A percentile compares a stretch with the other conserved stretches of the same genome.
phyloP scores from a whole-genome alignment of 2,329 filamentous ascomycete genomes.

The Cadophora sp. region DNA sequence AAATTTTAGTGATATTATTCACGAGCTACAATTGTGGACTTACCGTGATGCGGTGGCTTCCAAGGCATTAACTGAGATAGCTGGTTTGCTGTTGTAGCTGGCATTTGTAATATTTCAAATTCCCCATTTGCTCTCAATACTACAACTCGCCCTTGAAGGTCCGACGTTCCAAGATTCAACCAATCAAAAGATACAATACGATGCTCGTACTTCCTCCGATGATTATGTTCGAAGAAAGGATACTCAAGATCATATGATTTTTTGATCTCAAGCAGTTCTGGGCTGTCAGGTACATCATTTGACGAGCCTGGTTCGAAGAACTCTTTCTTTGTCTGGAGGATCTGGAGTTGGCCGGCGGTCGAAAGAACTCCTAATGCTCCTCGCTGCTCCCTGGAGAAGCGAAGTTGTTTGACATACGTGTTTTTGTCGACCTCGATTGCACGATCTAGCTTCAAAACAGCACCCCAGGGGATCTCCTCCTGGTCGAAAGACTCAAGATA shows the following conservation, averaged over 20 bases:
- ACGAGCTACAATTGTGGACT: slow-evolving; percentile 19
- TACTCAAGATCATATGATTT: slow-evolving; percentile 69
- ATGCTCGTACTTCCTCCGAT: slow-evolving; percentile 56
- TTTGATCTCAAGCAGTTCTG: slow-evolving; percentile 65
- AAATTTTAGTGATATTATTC: slow-evolving; percentile 40
- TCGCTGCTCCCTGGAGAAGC: slow-evolving; percentile 67
- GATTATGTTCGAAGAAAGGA: slow-evolving; percentile 56
- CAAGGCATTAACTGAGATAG: slow-evolving; percentile 67
- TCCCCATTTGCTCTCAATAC: slow-evolving; percentile 65
- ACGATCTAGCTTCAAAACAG: slow-evolving; percentile 62
- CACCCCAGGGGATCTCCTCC: slow-evolving; percentile 69
- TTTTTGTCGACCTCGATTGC: slow-evolving; percentile 62
- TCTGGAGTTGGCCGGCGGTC: slow-evolving; percentile 67
- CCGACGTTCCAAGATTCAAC: slow-evolving; percentile 64
- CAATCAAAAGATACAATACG: slow-evolving; percentile 73
- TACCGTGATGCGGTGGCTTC: slow-evolving; percentile 60
- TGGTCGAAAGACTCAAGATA: slow-evolving; percentile 65
- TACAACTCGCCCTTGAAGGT: slow-evolving; percentile 62
- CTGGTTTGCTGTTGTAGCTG: slow-evolving; percentile 63
- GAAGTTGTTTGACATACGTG: slow-evolving; percentile 66
- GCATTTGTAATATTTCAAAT: slow-evolving; percentile 68
- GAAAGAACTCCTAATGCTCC: slow-evolving; percentile 68
- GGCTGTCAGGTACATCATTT: slow-evolving; percentile 57
- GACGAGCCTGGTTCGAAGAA: slow-evolving; percentile 50
- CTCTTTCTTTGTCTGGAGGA: slow-evolving; percentile 65